These are phyloP conservation scores for Saccharomycopsis lassenensis DNA, from an alignment of 805 yeast genomes.

Conservation along the genomic window DNA sequence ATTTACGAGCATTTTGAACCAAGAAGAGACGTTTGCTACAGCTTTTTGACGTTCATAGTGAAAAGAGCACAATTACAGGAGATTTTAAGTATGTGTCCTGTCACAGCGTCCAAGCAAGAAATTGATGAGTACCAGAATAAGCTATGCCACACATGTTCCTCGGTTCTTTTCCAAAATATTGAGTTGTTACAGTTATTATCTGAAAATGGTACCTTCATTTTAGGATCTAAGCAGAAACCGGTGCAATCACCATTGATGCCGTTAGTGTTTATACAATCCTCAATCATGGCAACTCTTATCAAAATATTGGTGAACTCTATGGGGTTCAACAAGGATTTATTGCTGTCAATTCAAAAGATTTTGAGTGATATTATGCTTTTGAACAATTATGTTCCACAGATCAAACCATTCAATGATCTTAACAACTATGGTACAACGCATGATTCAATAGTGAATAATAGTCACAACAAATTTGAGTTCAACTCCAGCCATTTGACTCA, in stretches of 20 bases:
- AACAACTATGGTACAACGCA: constrained; percentile 17
- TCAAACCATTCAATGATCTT: constrained; percentile 23
- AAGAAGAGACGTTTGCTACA: constrained; percentile 13
- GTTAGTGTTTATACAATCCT: constrained; percentile 22
- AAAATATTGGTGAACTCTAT: constrained; percentile 24
- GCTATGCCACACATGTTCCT: constrained; percentile 2
- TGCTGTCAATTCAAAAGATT: constrained; percentile 20
- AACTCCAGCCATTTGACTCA: constrained; percentile 1
- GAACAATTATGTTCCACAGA: constrained; percentile 21
- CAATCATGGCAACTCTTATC: constrained; percentile 21
- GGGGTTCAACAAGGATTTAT: constrained; percentile 21
- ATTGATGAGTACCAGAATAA: constrained; percentile 6
- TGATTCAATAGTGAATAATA: constrained; percentile 11
- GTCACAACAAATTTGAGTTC: constrained; percentile 9
- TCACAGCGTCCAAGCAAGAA: too few relatives aligned
- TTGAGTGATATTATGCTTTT: constrained; percentile 22
- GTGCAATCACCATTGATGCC: constrained; percentile 23
- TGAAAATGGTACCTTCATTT: constrained; percentile 6
- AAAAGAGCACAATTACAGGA: constrained; percentile 27
- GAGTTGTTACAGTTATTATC: constrained; percentile 20
- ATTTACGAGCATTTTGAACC: constrained; percentile 11
- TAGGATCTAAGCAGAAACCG: constrained; percentile 2
- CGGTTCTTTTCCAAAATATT: constrained; percentile 5
- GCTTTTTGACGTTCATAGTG: constrained; percentile 22
- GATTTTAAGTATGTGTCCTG: too few relatives aligned